phyloP scores from a whole-genome alignment of 2,329 filamentous ascomycete species.

The Grosmannia penicillata region DNA sequence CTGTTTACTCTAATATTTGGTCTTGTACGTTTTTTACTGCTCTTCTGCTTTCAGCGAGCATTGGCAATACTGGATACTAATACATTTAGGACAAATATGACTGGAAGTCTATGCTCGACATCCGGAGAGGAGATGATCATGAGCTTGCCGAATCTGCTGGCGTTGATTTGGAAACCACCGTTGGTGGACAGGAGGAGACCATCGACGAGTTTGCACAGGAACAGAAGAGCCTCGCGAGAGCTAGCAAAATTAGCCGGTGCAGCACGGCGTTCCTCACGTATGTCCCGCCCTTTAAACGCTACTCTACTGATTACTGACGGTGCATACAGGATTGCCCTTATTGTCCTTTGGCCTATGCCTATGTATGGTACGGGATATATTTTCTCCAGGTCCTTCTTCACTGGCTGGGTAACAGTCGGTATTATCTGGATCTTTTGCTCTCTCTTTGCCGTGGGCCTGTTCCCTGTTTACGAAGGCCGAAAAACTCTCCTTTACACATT shows the following conservation, averaged over 20 bases:
- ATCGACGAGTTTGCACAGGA: conserved; percentile 26
- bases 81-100: conserved; percentile 54
- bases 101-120: conserved; percentile 69
- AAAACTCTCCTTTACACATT: conserved; percentile 47
- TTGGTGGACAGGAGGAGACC: conserved; percentile 25
- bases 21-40: conserved; percentile 10
- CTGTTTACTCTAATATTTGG: conserved; percentile 57
- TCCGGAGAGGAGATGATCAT: conserved; percentile 65
- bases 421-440: conserved; percentile 71
- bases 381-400: conserved; percentile 71
- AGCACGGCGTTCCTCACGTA: conserved; percentile 18
- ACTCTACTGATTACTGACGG: conserved; percentile 10
- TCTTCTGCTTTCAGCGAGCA: too few species aligned
- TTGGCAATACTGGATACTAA: too few species aligned
- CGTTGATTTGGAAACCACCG: conserved; percentile 49
- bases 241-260: conserved; percentile 19
- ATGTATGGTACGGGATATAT: conserved; percentile 76
- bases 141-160: conserved; percentile 51
- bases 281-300: conserved; percentile 4
- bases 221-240: conserved; percentile 17
- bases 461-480: conserved; percentile 67
- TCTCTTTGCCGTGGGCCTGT: conserved; percentile 59
- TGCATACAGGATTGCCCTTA: conserved; percentile 43
- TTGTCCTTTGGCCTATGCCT: conserved; percentile 84
- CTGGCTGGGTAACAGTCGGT: conserved; percentile 62